Conservation (phyloP, 495 filamentous ascomycete genomes). For the Lepraria neglecta region DNA sequence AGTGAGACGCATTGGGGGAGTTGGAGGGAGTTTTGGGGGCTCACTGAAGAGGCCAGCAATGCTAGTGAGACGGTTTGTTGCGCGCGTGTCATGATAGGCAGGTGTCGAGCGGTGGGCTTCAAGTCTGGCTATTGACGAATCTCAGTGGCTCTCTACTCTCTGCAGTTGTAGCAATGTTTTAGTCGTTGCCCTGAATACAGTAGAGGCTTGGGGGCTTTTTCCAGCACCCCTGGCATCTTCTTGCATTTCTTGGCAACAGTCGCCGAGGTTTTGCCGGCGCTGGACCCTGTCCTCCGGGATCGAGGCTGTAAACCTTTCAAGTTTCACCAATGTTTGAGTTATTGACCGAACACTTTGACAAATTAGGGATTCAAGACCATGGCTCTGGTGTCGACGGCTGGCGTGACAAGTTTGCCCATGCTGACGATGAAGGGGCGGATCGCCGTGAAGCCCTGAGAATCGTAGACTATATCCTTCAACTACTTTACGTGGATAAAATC, state of each 20-base stretch:
- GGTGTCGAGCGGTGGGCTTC: not conserved
- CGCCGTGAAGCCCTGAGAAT: constrained; percentile 3
- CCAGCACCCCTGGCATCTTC: not conserved
- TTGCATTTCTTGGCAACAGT: constrained; percentile 9
- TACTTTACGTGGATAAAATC: not conserved
- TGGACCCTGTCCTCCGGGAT: too few relatives aligned
- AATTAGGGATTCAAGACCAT: not conserved
- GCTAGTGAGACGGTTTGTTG: constrained; percentile 84
- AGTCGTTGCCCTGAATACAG: constrained; percentile 1
- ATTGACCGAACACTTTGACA: constrained; percentile 1
- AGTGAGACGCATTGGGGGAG: not conserved
- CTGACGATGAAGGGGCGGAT: not conserved
- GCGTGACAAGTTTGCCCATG: not conserved
- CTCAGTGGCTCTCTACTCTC: not conserved
- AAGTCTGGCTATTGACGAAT: not conserved
- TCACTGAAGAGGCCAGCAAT: constrained; percentile 81
- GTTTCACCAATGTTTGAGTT: not conserved
- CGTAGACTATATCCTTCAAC: constrained; percentile 7
- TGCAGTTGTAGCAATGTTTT: not conserved
- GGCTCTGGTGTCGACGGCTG: constrained; percentile 6
- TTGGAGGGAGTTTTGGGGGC: constrained; percentile 19
- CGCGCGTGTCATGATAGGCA: constrained; percentile 72
- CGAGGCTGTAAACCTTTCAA: not conserved
- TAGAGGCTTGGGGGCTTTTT: too few relatives aligned
- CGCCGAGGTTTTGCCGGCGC: too few relatives aligned